These are phyloP conservation scores for Ceratobasidium sp. DNA, from an alignment of 1,284 basidiomycete genomes.

Conservation along the genomic window DNA sequence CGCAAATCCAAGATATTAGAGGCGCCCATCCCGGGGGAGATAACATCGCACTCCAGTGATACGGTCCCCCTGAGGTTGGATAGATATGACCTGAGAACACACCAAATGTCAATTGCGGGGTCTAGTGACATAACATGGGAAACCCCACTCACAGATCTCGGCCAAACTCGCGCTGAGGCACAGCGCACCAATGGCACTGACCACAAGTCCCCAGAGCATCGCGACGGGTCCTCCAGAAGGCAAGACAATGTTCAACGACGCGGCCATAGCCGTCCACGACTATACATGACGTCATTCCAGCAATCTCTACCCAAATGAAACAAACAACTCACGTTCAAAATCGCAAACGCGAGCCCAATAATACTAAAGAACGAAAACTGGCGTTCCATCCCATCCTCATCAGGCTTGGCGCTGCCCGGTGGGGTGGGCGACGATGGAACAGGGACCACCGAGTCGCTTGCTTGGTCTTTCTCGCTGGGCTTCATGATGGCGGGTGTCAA, in stretches of 20 bases:
- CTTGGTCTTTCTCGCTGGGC: conserved; percentile 15
- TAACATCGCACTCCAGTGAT: conserved; percentile 44
- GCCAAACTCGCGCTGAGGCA: conserved; percentile 38
- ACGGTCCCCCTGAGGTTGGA: conserved; percentile 40
- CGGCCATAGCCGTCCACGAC: conserved; percentile 44
- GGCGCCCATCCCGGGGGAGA: conserved; percentile 35
- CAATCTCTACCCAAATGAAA: neutral
- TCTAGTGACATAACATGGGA: neutral
- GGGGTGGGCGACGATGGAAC: conserved; percentile 21
- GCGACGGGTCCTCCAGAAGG: conserved; percentile 44
- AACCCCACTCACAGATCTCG: conserved; percentile 41
- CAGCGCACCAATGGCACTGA: conserved; percentile 33
- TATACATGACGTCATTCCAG: conserved; percentile 13
- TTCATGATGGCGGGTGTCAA: conserved; percentile 11
- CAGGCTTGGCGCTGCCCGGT: neutral
- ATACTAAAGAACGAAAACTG: conserved; percentile 43
- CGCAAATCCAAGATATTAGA: conserved; percentile 32
- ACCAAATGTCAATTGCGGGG: neutral
- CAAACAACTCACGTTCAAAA: conserved; percentile 36
- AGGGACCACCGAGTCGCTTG: conserved; percentile 19
- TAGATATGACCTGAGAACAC: conserved; percentile 34
- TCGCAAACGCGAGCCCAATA: conserved; percentile 45
- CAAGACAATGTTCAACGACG: conserved; percentile 41
- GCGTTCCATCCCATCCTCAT: conserved; percentile 28
- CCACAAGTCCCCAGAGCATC: conserved; percentile 41